phyloP scores from a whole-genome alignment of 495 filamentous ascomycete genomes.

The Clavariopsis aquatica region DNA sequence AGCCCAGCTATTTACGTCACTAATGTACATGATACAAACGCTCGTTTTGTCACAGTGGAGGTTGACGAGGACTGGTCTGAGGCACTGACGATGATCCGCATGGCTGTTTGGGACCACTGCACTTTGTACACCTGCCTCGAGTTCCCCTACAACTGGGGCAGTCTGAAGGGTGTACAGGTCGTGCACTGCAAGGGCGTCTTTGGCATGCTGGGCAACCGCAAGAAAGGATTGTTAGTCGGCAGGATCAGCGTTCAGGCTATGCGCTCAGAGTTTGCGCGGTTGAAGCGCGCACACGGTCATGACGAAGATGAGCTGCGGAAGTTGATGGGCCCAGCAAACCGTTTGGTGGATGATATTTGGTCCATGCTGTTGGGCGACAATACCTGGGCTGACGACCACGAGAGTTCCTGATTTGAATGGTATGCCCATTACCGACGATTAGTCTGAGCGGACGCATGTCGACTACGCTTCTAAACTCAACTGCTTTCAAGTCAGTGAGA shows the following conservation, averaged over 20 bases:
- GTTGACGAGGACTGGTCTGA: neutral
- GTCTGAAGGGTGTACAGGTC: constrained; percentile 11
- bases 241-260: neutral
- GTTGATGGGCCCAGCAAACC: too few species aligned
- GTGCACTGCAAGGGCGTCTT: constrained; percentile 33
- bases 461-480: too few species aligned
- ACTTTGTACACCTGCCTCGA: constrained; percentile 16
- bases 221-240: constrained; percentile 14
- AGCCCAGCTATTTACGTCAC: neutral
- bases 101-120: constrained; percentile 1
- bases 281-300: too few species aligned
- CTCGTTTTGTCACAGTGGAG: constrained; percentile 2
- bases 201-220: constrained; percentile 11
- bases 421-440: too few species aligned
- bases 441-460: too few species aligned
- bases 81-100: too few species aligned
- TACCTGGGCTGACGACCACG: too few species aligned
- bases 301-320: too few species aligned
- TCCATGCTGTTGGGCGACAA: too few species aligned
- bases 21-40: neutral
- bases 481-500: too few species aligned
- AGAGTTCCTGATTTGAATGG: too few species aligned
- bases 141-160: constrained; percentile 3
- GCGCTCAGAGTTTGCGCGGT: neutral
- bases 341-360: too few species aligned